Base-by-base conservation (phyloP, 140 eudicot species). In the Senecio squalidus region DNA sequence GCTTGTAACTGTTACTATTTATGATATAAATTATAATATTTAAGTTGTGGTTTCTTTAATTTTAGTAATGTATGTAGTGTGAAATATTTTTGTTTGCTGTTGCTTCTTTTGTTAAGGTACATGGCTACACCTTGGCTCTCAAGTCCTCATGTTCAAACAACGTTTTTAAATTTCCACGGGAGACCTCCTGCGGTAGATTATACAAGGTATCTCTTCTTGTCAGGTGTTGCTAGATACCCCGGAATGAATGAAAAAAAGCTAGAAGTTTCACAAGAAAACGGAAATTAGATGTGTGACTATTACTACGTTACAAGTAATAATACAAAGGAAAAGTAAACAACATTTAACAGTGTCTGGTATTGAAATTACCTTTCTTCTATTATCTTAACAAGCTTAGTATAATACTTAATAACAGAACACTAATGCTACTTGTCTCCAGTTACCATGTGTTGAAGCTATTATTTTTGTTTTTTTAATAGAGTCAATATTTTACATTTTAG, bases 111-210 rank as follows among this genome's bases (percentile, higher is more conserved):
- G 16, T 34, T 23, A 55, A 92, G 98, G 85, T 87, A 86, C 74
- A 67, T 79, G 76, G 72, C 88, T 16, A 87, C 98, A 22, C 95
- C 95, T 11, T 92, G 98, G 98, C 96, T 92, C 60, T 72, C 92
- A 11, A 92, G 96, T 60, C 98, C 98, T 38, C 96, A 92, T 60
- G 4, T 92, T 47, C 98, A 92, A 45, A 87, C 98, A 15, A 49
- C 83, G 14, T 78, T 86, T 56, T 28, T 92, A 43, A 76, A 81
- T 66, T 78, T 92, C 64, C 70, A 83, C 49, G 94, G 94, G 55
- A 77, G 83, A 67, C 86, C 96, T 41, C 91, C 96, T 44, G 57
- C 29, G 20, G 77, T 82, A 33, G 72, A 67, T 34, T 92, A 92
- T 63, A 77, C 75, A 71, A 84, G 98, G 98, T 92, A 68, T 33